Evolutionary conservation across 371 early-diverging fungal genomes (phyloP), one percentile per base, ranked within the genome.

Genomic region (Rhizopus delemar): DNA sequence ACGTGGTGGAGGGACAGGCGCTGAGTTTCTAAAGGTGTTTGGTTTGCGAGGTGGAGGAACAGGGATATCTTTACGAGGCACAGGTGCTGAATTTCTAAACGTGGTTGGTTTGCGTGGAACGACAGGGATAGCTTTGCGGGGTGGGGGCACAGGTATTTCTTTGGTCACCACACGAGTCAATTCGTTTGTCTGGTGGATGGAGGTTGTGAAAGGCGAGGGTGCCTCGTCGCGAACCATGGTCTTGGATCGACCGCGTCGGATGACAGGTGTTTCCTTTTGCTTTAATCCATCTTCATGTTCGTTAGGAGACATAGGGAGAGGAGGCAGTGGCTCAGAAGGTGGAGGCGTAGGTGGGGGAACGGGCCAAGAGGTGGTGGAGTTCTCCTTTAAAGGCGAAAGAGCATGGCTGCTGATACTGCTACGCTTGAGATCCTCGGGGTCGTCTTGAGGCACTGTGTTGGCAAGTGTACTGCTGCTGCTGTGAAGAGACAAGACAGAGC

Each of bases 341-440:
- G 71, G 71, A 45, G 71, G 71, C 5, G 68, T 68, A 3, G 71
- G 67, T 53, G 68, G 71, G 29, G 65, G 68, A 56, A 71, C 58
- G 22, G 68, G 61, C 68, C 68, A 67, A 33, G 46, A 61, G 9
- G 63, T 46, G 15, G 43, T 43, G 29, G 45, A 56, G 5, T 46
- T 45, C 36, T 66, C 68, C 15, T 61, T 63, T 46, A 52, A 13
- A 49, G 28, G 31, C 16, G 53, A 5, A 29, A 28, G 39, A 9
- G 34, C 49, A 22, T 22, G 22, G 22, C 41, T 55, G 41, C 45
- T 64, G 4, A 43, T 46, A 45, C 62, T 48, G 48, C 12, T 48
- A 7, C 48, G 16, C 11, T 48, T 48, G 22, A 8, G 48, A 22
- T 48, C 15, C 43, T 43, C 48, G 16, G 16, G 8, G 5, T 48